Percentiles rank a stretch among this genome's conserved stretches.
Conservation (phyloP, 768 basidiomycete genomes). For the Leccinum ochraceum region DNA sequence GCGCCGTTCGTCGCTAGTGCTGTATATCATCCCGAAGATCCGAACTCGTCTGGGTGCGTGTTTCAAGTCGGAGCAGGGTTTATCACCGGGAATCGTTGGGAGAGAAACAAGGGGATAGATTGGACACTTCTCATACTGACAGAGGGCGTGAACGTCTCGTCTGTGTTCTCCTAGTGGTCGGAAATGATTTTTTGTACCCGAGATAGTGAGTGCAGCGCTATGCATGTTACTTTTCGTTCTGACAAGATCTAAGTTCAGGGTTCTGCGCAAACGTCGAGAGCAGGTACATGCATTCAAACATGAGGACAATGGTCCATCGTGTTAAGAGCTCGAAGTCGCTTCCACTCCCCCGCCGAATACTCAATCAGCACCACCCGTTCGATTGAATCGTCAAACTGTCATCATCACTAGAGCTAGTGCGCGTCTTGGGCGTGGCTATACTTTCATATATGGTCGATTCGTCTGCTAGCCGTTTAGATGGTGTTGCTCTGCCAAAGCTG, state of each 20-base stretch:
- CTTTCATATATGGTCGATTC: slow-evolving; percentile 44
- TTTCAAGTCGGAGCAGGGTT: slow-evolving; percentile 92
- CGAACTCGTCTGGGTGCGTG: slow-evolving; percentile 75
- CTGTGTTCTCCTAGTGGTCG: slow-evolving; percentile 71
- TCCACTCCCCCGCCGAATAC: slow-evolving; percentile 62
- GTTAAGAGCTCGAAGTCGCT: slow-evolving; percentile 58
- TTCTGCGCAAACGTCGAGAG: slow-evolving; percentile 63
- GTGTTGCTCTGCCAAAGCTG: slow-evolving; percentile 94
- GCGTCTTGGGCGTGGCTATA: slow-evolving; percentile 82
- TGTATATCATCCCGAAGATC: slow-evolving; percentile 83
- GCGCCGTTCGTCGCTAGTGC: slow-evolving; percentile 83
- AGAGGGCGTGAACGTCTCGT: too few species aligned
- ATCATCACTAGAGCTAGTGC: slow-evolving; percentile 59
- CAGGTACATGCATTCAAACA: slow-evolving; percentile 35
- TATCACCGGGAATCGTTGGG: slow-evolving; percentile 90
- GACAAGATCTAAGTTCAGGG: slow-evolving; percentile 53
- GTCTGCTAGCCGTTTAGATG: slow-evolving; percentile 67
- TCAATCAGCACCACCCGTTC: slow-evolving; percentile 68
- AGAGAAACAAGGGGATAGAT: slow-evolving; percentile 80
- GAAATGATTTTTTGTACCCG: slow-evolving; percentile 80
- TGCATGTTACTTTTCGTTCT: slow-evolving; percentile 5
- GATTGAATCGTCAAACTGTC: slow-evolving; percentile 87
- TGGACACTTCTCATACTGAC: slow-evolving; percentile 49
- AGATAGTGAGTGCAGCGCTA: slow-evolving; percentile 52
- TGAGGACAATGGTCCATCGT: slow-evolving; percentile 1